Base-by-base conservation (phyloP, 768 basidiomycete species). In the Xerocomus spinulosus region DNA sequence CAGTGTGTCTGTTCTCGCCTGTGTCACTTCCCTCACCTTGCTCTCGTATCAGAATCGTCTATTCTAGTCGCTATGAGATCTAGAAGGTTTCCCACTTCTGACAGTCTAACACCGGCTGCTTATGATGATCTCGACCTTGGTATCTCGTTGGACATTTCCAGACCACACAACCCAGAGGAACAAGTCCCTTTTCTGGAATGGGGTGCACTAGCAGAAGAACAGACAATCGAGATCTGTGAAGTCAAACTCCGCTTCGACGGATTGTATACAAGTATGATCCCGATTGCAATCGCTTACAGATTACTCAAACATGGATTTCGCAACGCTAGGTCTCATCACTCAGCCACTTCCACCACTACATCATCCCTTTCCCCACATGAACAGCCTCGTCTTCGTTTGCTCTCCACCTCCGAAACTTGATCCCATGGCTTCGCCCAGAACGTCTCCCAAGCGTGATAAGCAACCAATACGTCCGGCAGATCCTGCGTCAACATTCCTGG, bases 1-100 rank as follows among this genome's bases (percentile, higher is more conserved):
- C 62, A 26, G 2, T 6, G 0, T 18, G 25, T 20, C 15, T 13
- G 3, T 24, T 12, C 7, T 32, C 32, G 7, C 17, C 21, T 9
- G 13, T 13, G 5, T 7, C 37, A 21, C 23, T 0, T 7, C 3
- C 38, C 41, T 59, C 24, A 51, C 29, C 48, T 23, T 34, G 43
- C 26, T 47, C 41, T 51, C 47, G 30, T 20, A 9, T 30, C 54
- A 83, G 85, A 86, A 37, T 59, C 69, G 9, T 71, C 81, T 9
- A 69, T 87, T 26, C 42, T 86, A 33, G 66, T 88, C 21, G 86
- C 86, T 10, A 83, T 78, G 56, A 77, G 81, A 44, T 80, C 82
- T 15, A 72, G 71, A 51, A 65, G 75, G 33, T 68, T 74, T 40
- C 83, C 83, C 12, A 54, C 59, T 28, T 48, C 63, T 21, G 67